phyloP scores from a whole-genome alignment of 163 green algal species.

The Picocystis sp. region DNA sequence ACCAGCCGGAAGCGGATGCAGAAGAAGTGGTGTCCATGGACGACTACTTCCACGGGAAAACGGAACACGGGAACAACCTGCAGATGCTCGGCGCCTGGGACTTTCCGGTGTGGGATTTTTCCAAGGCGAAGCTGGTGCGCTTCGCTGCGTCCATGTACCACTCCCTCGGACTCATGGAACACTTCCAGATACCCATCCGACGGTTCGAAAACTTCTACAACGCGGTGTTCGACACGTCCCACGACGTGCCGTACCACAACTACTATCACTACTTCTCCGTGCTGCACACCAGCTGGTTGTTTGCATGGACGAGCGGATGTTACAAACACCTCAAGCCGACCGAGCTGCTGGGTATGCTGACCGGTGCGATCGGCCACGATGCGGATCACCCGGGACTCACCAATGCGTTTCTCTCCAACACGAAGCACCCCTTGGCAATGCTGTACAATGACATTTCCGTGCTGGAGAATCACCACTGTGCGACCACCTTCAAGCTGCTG shows the following conservation, averaged over 20 bases:
- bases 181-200: slow-evolving; percentile 22
- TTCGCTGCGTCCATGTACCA: too few species aligned
- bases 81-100: too few species aligned
- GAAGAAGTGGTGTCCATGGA: too few species aligned
- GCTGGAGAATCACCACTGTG: slow-evolving; percentile 56
- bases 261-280: slow-evolving; percentile 45
- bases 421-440: slow-evolving; percentile 22
- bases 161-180: slow-evolving; percentile 17
- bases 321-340: slow-evolving; percentile 16
- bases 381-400: slow-evolving; percentile 39
- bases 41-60: too few species aligned
- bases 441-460: slow-evolving; percentile 46
- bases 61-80: too few species aligned
- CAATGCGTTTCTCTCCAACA: slow-evolving; percentile 44
- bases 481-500: slow-evolving; percentile 42
- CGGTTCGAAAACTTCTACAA: slow-evolving; percentile 30
- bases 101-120: too few species aligned
- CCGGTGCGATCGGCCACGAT: slow-evolving; percentile 46
- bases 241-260: slow-evolving; percentile 51
- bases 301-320: slow-evolving; percentile 18
- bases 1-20: too few species aligned
- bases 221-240: slow-evolving; percentile 36
- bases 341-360: slow-evolving; percentile 33
- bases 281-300: slow-evolving; percentile 42
- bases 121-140: too few species aligned